Base-by-base conservation (phyloP, 495 filamentous ascomycete species). In the Massariosphaeria phaeospora region DNA sequence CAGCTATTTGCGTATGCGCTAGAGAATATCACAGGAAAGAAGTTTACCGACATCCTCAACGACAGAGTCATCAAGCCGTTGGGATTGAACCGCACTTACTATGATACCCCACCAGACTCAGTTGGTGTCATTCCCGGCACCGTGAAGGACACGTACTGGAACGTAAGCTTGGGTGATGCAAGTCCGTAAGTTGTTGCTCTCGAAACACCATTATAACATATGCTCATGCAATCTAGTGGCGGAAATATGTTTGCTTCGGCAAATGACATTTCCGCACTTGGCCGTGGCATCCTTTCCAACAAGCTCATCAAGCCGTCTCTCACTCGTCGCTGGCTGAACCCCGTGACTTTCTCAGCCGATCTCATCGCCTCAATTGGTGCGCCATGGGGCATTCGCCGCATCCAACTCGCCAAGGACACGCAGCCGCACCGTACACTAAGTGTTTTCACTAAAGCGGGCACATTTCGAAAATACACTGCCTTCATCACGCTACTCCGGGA, bases 1-100 rank as follows among this genome's bases (percentile, higher is more conserved):
- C 71, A 74, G 38, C 69, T 83, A 39, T 69, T 83, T 11, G 75
- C 73, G 0, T 75, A 78, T 41, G 77, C 75, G 1, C 69, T 83
- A 30, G 76, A 81, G 48, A 70, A 70, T 41, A 77, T 82, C 34
- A 77, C 74, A 1, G 72, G 73, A 5, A 75, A 69, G 42, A 51
- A 57, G 0, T 77, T 78, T 48, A 48, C 71, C 7, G 38, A 69
- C 0, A 68, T 79, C 57, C 67, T 82, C 18, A 45, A 76, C 35
- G 60, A 73, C 1, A 63, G 54, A 42, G 12, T 64, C n/a, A 55
- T 63, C 41, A 36, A 49, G 31, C 41, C 42, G n/a, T 31, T 64
- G 17, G 34, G 40, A 3, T 57, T 64, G 52, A 57, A 40, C 10
- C 52, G 55, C 12, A 61, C 57, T 7, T 57, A 52, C 38, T 58